Conservation (phyloP, 2,329 filamentous ascomycete species). For the Metarhizium brunneum region DNA sequence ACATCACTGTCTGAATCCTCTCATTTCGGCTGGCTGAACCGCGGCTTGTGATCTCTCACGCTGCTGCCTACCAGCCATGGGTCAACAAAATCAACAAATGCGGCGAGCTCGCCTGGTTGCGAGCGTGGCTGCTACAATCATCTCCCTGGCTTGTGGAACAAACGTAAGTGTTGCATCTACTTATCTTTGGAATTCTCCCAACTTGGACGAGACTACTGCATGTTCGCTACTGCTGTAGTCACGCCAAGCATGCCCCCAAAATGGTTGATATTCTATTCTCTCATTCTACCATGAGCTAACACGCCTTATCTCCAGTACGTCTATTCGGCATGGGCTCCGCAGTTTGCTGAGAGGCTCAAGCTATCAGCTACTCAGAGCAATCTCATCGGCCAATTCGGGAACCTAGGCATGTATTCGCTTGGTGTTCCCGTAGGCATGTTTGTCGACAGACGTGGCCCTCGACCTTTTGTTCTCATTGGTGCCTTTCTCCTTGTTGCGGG, state of each 20-base stretch:
- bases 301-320: slow-evolving; percentile 59
- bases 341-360: slow-evolving; percentile 79
- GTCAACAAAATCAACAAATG: slow-evolving; percentile 27
- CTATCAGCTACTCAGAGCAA: slow-evolving; percentile 91
- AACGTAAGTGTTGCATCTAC: slow-evolving; percentile 51
- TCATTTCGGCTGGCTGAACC: background rate
- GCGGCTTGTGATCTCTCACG: background rate
- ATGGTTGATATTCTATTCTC: background rate
- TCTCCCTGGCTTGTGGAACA: slow-evolving; percentile 84
- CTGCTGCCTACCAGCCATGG: slow-evolving; percentile 11
- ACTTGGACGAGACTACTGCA: too few species aligned
- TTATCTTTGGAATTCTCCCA: background rate
- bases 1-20: background rate
- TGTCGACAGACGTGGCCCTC: slow-evolving; percentile 73
- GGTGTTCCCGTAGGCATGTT: slow-evolving; percentile 85
- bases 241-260: too few species aligned
- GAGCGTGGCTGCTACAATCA: slow-evolving; percentile 73
- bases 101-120: slow-evolving; percentile 66
- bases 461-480: slow-evolving; percentile 68
- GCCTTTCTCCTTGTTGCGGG: slow-evolving; percentile 63
- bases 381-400: slow-evolving; percentile 76
- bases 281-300: background rate
- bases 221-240: too few species aligned
- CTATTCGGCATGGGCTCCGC: slow-evolving; percentile 95
- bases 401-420: slow-evolving; percentile 86